Base-by-base conservation (phyloP, 1,139 yeast genomes). In the Geotrichum histeridarum region DNA sequence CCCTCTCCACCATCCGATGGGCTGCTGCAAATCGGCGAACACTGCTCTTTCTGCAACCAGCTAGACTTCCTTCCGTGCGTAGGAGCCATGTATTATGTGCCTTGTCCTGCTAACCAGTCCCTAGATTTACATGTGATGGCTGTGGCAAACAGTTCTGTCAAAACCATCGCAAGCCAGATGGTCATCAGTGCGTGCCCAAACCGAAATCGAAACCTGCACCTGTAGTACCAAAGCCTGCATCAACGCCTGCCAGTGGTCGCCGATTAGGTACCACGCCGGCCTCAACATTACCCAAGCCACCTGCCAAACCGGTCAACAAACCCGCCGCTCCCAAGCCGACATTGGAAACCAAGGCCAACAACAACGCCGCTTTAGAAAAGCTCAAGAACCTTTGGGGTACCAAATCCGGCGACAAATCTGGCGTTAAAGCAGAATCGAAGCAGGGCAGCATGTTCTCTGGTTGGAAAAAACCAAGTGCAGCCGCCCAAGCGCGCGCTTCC, bases 11-110 rank as follows among this genome's bases (percentile, higher is more conserved):
- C 49, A 1, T 51, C 59, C 14, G 59, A 59, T 54, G 81, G 82
- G 15, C 67, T 79, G 37, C 70, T 82, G 64, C 77, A 81, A 58
- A 72, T 81, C 4, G 86, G 86, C 42, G 70, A 73, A 53, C 81
- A 81, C 64, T 82, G 86, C 65, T 60, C 60, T 41, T 51, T 57
- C 18, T 82, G 86, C 64, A 72, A 74, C 55, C 75, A 72, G 58
- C 69, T 81, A 15, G 86, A 82, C 63, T 82, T 81, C 58, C 70
- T 82, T 27, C 86, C 86, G 35, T 51, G 9, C 15, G 47, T 42
- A 14, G 31, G 12, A 5, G 12, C 12, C n/a, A 14, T 43, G 18
- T 30, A 27, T 44, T 33, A 32, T 44, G 48, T 2, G 12, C 7
- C 18, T 17, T 22, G 17, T n/a, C 31, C 9, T 27, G 14, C 46